Base-by-base conservation (phyloP, 257 asterid genomes). In the Primulina huaijiensis region DNA sequence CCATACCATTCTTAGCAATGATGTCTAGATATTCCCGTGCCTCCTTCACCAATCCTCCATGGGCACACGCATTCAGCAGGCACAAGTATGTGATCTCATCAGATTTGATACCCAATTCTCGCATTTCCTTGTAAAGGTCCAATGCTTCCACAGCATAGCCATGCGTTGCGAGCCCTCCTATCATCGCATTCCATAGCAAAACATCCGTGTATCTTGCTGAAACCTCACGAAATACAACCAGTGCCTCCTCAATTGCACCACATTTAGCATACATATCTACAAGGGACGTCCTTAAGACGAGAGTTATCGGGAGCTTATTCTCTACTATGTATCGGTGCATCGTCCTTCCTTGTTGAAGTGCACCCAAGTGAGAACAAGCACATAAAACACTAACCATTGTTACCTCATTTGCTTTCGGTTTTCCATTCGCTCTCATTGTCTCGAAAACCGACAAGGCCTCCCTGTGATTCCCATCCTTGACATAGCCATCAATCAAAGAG, bases 181-280 rank as follows among this genome's bases (percentile, higher is more conserved):
- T 89, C 81, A 91, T 74, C 7, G 92, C 71, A 20, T 89, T 91
- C 96, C 97, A 91, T 19, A 91, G 65, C 2, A 91, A 66, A 6
- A 83, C 86, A 69, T 90, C 92, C 0, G 84, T 85, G 55, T 79
- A 77, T 33, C 77, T 72, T 61, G 6, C 33, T 4, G 78, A 30
- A 63, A 21, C 82, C 68, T 76, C 80, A n/a, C 73, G 88, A 64
- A 91, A 91, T 34, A 87, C 83, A 38, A 8, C 71, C 75, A 87
- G 46, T 0, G 95, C 92, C 70, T 87, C 86, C 19, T 84, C 79
- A 9, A 91, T 80, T 0, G 89, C 88, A 5, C 96, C 97, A 38
- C 97, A 85, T 67, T 91, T 91, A 12, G 89, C 92, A 67, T 89
- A 89, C 96, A 85, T 89, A 81, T 91, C 96, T 19, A 91, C 79